Evolutionary conservation across 1,139 yeast genomes (phyloP), one percentile per base, ranked within the genome.

Genomic region (Oligophagozyma castellii): DNA sequence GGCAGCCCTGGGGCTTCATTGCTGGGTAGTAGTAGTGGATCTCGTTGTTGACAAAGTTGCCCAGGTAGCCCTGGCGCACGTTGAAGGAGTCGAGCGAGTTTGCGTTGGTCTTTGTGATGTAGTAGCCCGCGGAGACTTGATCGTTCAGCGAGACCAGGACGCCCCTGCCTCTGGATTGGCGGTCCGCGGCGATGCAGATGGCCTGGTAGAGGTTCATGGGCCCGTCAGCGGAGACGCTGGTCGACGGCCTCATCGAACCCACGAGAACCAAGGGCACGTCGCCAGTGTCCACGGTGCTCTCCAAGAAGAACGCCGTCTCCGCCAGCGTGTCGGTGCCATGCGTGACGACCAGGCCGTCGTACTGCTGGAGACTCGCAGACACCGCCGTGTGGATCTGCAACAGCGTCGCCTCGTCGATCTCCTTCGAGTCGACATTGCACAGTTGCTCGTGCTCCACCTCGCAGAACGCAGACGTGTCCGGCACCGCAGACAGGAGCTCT

Each of bases 311-410:
- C 1, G 80, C 72, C 4, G 83, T 73, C 47, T 74, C 83, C 34
- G 76, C 76, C 56, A 73, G 59, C 2, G 81, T 72, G 44, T 74
- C 83, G 2, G 83, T 74, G 10, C 83, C 83, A 46, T 74, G 83
- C 2, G 81, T 74, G 23, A 74, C 68, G 16, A 74, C 81, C 34
- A 67, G 67, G 3, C 65, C 59, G 24, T 56, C 58, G 34, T 67
- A 53, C 36, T 61, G 65, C 31, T 59, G 59, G 26, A 61, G 44
- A 2, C 61, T 49, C 15, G 47, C 47, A n/a, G 52, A 43, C 13
- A 62, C 44, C 12, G 70, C 70, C 35, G 64, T 61, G 33, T 66
- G 59, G 11, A 62, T 46, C 22, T 50, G 43, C 28, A 51, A 38
- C 13, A 62, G 38, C 28, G 55, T 54, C 2, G 49, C 42, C 12